These are phyloP conservation scores for Rhynchosporium agropyri DNA, from an alignment of 2,329 filamentous ascomycete genomes.

Conservation along the genomic window DNA sequence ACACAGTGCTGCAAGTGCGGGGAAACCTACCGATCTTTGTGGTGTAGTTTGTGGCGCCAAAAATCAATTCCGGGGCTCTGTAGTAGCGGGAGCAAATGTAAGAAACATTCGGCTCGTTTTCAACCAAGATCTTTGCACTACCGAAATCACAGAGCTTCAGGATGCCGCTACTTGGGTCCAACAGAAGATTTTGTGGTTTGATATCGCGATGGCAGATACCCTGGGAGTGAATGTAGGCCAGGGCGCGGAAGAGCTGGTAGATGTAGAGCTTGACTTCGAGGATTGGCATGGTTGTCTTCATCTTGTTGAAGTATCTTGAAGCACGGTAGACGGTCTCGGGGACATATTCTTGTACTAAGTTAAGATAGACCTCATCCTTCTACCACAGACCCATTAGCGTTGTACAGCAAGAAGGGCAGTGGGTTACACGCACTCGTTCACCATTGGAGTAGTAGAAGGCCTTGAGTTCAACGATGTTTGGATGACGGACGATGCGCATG, in stretches of 20 bases:
- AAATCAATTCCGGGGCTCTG: slow-evolving; percentile 95
- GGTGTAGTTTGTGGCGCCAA: slow-evolving; percentile 98
- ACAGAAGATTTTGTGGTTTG: slow-evolving; percentile 95
- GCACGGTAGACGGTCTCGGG: slow-evolving; percentile 98
- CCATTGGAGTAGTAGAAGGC: slow-evolving; percentile 99
- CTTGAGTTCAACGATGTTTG: slow-evolving; percentile 98
- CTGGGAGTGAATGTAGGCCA: slow-evolving; percentile 98
- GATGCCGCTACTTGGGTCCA: slow-evolving; percentile 88
- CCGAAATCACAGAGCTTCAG: slow-evolving; percentile 99
- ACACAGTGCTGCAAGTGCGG: slow-evolving; percentile 11
- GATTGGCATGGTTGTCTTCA: slow-evolving; percentile 99
- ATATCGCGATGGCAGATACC: slow-evolving; percentile 99
- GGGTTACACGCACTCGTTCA: slow-evolving; percentile 72
- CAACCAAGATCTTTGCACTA: slow-evolving; percentile 96
- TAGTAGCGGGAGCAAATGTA: slow-evolving; percentile 99
- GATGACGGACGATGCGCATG: slow-evolving; percentile 98
- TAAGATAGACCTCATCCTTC: slow-evolving; percentile 99
- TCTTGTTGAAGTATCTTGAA: slow-evolving; percentile 98
- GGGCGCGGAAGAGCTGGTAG: slow-evolving; percentile 97
- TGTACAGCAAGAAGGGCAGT: slow-evolving; percentile 36
- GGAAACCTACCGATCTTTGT: slow-evolving; percentile 89
- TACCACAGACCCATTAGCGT: slow-evolving; percentile 44
- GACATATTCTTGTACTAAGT: slow-evolving; percentile 96
- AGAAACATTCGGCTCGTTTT: slow-evolving; percentile 98
- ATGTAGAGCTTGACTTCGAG: slow-evolving; percentile 99